Percentiles rank a stretch among this genome's conserved stretches.
These are phyloP conservation scores for Crepidotus sp. DNA, from an alignment of 1,284 basidiomycete species.

Conservation along the genomic window DNA sequence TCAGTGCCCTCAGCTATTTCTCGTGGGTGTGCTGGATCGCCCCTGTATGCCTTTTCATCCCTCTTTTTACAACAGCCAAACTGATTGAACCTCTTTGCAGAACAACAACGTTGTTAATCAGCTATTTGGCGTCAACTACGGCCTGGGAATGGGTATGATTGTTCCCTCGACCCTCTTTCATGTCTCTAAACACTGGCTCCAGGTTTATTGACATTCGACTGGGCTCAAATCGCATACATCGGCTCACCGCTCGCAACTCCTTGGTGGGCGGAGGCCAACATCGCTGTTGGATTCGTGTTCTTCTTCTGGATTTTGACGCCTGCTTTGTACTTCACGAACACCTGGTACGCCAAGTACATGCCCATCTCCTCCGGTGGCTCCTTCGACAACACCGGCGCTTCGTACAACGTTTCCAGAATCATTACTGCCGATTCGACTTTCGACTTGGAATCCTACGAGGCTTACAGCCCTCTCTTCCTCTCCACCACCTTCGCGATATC, in stretches of 20 bases:
- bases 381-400: slow-evolving; percentile 46
- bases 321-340: slow-evolving; percentile 37
- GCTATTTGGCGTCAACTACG: slow-evolving; percentile 73
- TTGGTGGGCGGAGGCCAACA: slow-evolving; percentile 77
- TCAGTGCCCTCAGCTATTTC: slow-evolving; percentile 59
- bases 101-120: slow-evolving; percentile 62
- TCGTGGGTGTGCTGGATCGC: slow-evolving; percentile 52
- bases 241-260: slow-evolving; percentile 56
- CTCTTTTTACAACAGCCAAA: not conserved
- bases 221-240: slow-evolving; percentile 50
- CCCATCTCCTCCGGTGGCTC: slow-evolving; percentile 51
- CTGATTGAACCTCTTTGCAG: not conserved
- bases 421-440: slow-evolving; percentile 41
- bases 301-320: slow-evolving; percentile 44
- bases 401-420: slow-evolving; percentile 52
- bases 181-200: not conserved
- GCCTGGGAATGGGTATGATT: slow-evolving; percentile 62
- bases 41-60: not conserved
- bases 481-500: slow-evolving; percentile 60
- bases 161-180: not conserved
- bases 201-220: slow-evolving; percentile 52
- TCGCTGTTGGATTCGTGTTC: slow-evolving; percentile 69
- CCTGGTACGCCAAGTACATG: slow-evolving; percentile 41
- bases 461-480: slow-evolving; percentile 56
- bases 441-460: slow-evolving; percentile 42